Evolutionary conservation across 2,329 filamentous ascomycete genomes (phyloP), one percentile per base, ranked within the genome.

Genomic region (Fusarium pseudograminearum): DNA sequence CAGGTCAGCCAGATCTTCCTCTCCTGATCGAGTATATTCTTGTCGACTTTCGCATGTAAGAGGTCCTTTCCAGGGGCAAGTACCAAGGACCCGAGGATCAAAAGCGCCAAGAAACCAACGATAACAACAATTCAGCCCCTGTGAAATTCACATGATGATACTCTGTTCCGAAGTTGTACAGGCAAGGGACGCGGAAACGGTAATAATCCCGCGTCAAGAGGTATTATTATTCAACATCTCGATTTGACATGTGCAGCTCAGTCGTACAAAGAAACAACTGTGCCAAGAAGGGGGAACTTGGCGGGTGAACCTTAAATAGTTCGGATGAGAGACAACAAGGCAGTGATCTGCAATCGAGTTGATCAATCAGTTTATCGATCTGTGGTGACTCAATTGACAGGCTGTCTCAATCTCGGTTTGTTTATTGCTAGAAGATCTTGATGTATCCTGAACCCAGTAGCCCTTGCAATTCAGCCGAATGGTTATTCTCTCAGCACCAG

Each of bases 311-410:
- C 31, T 38, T 47, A 52, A 45, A 57, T 47, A 38, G 40, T 38
- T 48, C 30, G 45, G 53, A 54, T 20, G 41, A 48, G 24, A 45
- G 14, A 46, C 12, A 33, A 20, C 20, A 15, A 38, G 20, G 30
- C 11, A 42, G n/a, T 42, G 61, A 65, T 65, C 60, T 52, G 16
- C 53, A 59, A 31, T 59, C 52, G 28, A 26, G 30, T 45, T 59
- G 53, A 59, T 65, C 53, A 52, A 42, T 57, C 34, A 24, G 15
- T 41, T 45, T 51, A 51, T 51, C 22, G 56, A 66, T 56, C 48
- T 11, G 34, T 33, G 44, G 56, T 15, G 65, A 53, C 41, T 65
- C 46, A 41, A 30, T 44, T 38, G 41, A 33, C 28, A 26, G 24
- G 33, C 15, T 45, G 5, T 26, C 24, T 36, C 16, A 24, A 18